These are phyloP conservation scores for Pseudophaeomoniella oleicola DNA, from an alignment of 2,329 filamentous ascomycete species.

Conservation along the genomic window DNA sequence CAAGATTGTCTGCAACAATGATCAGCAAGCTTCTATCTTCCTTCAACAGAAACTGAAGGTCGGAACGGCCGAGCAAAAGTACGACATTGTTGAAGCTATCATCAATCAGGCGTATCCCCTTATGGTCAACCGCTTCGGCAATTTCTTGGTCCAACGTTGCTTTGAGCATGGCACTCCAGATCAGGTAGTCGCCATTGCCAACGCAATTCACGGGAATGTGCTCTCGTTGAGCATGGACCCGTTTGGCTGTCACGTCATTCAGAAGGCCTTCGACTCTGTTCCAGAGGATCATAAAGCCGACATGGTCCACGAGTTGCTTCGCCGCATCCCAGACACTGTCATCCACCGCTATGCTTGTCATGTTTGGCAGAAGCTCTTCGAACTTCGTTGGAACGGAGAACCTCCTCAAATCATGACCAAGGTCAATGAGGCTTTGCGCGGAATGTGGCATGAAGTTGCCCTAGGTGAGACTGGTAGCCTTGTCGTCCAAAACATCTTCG, in stretches of 20 bases:
- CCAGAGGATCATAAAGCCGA: slow-evolving; percentile 95
- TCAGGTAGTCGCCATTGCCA: slow-evolving; percentile 87
- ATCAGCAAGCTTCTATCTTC: slow-evolving; percentile 98
- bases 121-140: slow-evolving; percentile 98
- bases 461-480: slow-evolving; percentile 93
- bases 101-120: slow-evolving; percentile 85
- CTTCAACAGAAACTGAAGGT: slow-evolving; percentile 98
- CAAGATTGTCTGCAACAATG: slow-evolving; percentile 98
- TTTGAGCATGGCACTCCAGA: slow-evolving; percentile 95
- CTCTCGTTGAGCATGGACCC: slow-evolving; percentile 94
- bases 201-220: slow-evolving; percentile 86
- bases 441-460: slow-evolving; percentile 99
- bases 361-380: slow-evolving; percentile 99
- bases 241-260: slow-evolving; percentile 94
- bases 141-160: slow-evolving; percentile 95
- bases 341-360: slow-evolving; percentile 98
- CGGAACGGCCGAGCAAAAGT: slow-evolving; percentile 87
- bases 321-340: slow-evolving; percentile 90
- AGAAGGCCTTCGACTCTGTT: slow-evolving; percentile 96
- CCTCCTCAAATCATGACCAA: slow-evolving; percentile 98
- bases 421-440: slow-evolving; percentile 80
- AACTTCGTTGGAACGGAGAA: slow-evolving; percentile 86
- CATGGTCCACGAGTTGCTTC: slow-evolving; percentile 96
- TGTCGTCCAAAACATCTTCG: slow-evolving; percentile 98
- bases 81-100: slow-evolving; percentile 92